Base-by-base conservation (phyloP, 169 alveolate genomes). In the Plasmodium inui region DNA sequence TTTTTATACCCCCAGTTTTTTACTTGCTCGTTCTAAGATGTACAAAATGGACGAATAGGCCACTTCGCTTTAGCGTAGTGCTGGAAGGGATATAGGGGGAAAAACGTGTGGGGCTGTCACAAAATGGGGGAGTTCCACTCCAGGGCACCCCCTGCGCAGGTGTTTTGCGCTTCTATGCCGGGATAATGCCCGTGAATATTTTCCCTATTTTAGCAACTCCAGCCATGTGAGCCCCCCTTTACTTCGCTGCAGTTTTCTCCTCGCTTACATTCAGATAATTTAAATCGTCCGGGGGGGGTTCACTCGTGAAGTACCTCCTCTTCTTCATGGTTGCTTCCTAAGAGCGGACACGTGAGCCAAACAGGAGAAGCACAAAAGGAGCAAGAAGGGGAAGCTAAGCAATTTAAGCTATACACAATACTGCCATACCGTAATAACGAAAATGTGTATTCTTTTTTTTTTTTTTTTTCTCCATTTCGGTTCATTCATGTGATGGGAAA, bases 251-350 rank as follows among this genome's bases (percentile, higher is more conserved):
- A 5, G 0, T 26, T 76, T 76, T 28, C 50, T 41, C 34, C 55
- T 39, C 26, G 37, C 57, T 67, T 70, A 50, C 90, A 14, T 61
- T 55, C 50, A 73, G 37, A n/a, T 74, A 44, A 85, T 72, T 85
- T 85, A 85, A 73, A 73, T 8, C 26, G 28, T 39, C 83, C 37
- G 83, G 83, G 41, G 93, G 93, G 17, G 93, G 85, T 76, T 85
- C 93, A 44, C 44, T 74, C 17, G 57, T 61, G 84, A 85, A 85
- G 80, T 74, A 50, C 9, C 41, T 85, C 6, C 79, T 85, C 79
- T 55, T 55, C 67, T 34, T 55, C 70, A 81, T 44, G 34, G 30
- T 46, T 81, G 44, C 55, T 17, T 81, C 12, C 78, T 28, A 44
- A 81, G 17, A 14, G 22, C 14, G 39, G 88, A 10, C 67, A 50